Percentiles rank a stretch among this genome's conserved stretches.
phyloP scores from a whole-genome alignment of 805 yeast species.

The Wickerhamomyces xylosicus region DNA sequence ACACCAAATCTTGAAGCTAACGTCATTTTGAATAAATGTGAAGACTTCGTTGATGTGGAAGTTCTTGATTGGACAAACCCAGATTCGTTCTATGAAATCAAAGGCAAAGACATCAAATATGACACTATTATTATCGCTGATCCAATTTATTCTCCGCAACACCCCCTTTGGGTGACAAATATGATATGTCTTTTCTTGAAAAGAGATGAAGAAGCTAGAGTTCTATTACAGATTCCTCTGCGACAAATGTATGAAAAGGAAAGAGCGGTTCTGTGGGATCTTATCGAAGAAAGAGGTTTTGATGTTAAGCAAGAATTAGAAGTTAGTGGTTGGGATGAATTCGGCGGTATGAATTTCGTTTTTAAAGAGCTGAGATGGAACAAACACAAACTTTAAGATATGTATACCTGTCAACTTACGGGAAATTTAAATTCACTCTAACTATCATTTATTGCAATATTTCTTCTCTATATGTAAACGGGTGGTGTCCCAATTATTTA shows the following conservation, averaged over 20 bases:
- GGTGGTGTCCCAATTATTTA: constrained; percentile 1
- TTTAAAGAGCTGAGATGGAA: constrained; percentile 23
- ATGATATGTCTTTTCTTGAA: constrained; percentile 44
- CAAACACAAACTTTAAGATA: too few species aligned
- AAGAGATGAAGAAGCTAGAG: constrained; percentile 24
- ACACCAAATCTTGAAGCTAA: constrained; percentile 57
- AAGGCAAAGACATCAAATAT: constrained; percentile 25
- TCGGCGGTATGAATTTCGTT: constrained; percentile 59
- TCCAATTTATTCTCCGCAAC: constrained; percentile 78
- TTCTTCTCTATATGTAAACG: too few species aligned
- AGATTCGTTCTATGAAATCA: constrained; percentile 20
- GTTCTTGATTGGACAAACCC: constrained; percentile 79
- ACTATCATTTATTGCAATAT: too few species aligned
- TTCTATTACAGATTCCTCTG: constrained; percentile 69
- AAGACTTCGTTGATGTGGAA: constrained; percentile 24
- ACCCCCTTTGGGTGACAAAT: constrained; percentile 62
- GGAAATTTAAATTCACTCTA: too few species aligned
- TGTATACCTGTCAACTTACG: background rate
- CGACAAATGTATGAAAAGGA: constrained; percentile 58
- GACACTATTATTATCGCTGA: constrained; percentile 69
- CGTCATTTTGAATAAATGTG: constrained; percentile 37
- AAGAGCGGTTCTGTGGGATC: constrained; percentile 47
- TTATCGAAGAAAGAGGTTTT: constrained; percentile 29
- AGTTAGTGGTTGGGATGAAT: constrained; percentile 69
- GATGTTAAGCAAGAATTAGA: constrained; percentile 22